Base-by-base conservation (phyloP, 2,329 filamentous ascomycete species). In the Xylaria polymorpha region DNA sequence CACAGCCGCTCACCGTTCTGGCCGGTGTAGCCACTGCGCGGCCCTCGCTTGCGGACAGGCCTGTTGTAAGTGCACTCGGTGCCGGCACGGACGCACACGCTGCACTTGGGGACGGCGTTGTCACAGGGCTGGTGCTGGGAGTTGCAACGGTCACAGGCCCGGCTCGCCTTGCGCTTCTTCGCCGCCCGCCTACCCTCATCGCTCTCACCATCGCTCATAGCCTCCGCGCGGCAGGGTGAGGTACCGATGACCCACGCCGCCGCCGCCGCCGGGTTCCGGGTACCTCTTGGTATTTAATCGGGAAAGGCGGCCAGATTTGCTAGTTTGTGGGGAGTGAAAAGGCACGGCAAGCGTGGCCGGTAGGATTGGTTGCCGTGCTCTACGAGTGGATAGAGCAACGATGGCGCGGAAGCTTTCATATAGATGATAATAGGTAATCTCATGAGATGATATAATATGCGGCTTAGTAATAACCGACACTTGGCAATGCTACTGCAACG, bases 61-160 rank as follows among this genome's bases (percentile, higher is more conserved):
- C 78, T 67, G 67, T 79, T 77, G 60, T 79, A 79, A 10, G 78
- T 79, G 66, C 78, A 79, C 2, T 78, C 77, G 9, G 77, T 77
- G 22, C 77, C 77, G n/a, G 77, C 77, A 20, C 77, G 76, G 62
- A 81, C 80, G 61, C 83, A 85, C 50, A 84, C 83, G 72, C 81
- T 79, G 71, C 83, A 85, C 55, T 82, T 80, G n/a, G 83, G 83
- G 53, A 78, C 76, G 58, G 81, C 81, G 69, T 85, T 85, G 74
- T 85, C 83, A 74, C 83, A 85, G 6, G 83, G 82, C 75, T 84
- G 82, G 69, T 84, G 83, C 73, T 84, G 83, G 62, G 82, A 80
- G 69, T 84, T 83, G 70, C 82, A 84, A 56, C 82, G 83, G 76
- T 84, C 83, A 75, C 82, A 84, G 61, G 77, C 77, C 41, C 77